A percentile compares a stretch with the other conserved stretches of the same genome.
phyloP scores from a whole-genome alignment of 345 rosid species.

The Crucihimalaya himalaica region DNA sequence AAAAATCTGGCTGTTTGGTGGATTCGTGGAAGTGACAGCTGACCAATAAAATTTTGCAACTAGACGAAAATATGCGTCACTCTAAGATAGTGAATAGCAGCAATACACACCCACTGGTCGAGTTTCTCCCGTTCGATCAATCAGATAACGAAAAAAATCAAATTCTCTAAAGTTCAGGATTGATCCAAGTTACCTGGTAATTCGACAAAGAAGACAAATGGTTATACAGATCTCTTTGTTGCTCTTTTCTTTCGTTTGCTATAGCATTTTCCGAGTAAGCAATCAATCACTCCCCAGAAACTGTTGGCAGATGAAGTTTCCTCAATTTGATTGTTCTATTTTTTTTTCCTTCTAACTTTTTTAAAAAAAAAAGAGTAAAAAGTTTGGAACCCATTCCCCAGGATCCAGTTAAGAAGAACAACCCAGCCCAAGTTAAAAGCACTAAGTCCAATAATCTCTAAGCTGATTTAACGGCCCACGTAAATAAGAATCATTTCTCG shows the following conservation, averaged over 20 bases:
- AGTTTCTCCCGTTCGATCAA: not conserved
- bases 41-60: conserved; percentile 39
- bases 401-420: not conserved
- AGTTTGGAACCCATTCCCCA: not conserved
- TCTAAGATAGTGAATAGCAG: conserved; percentile 43
- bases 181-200: conserved; percentile 37
- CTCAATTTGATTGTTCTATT: conserved; percentile 24
- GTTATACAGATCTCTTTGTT: conserved; percentile 34
- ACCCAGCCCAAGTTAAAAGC: not conserved
- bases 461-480: not conserved
- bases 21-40: conserved; percentile 49
- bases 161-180: conserved; percentile 19
- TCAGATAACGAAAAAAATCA: conserved; percentile 5
- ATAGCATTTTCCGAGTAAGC: conserved; percentile 16
- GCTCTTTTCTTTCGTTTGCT: conserved; percentile 9
- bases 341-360: not conserved
- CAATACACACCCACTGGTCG: conserved; percentile 34
- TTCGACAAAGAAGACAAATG: conserved; percentile 4
- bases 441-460: not conserved
- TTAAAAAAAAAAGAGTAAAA: too few relatives aligned
- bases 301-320: conserved; percentile 28
- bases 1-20: conserved; percentile 45
- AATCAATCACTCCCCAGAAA: conserved; percentile 17
- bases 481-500: not conserved
- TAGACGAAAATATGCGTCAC: conserved; percentile 25